Percentiles rank a stretch among this genome's conserved stretches.
phyloP scores from a whole-genome alignment of 805 yeast genomes.

The Wickerhamiella lipophila region DNA sequence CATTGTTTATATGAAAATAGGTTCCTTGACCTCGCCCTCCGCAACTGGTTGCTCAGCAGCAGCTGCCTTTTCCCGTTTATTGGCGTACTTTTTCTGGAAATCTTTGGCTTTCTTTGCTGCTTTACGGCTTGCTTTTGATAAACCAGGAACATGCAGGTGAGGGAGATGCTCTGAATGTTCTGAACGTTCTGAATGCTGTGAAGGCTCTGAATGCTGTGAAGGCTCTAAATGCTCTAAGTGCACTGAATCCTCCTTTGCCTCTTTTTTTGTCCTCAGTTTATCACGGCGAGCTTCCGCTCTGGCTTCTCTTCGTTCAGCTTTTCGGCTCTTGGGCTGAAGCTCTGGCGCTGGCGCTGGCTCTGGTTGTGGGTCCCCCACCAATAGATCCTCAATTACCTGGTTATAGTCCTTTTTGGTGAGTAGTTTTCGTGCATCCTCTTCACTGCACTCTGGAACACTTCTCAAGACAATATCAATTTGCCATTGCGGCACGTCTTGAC shows the following conservation, averaged over 20 bases:
- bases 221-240: no score
- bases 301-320: slow-evolving; percentile 2
- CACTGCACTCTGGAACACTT: slow-evolving; percentile 21
- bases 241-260: neutral
- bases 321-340: neutral
- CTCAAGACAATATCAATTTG: slow-evolving; percentile 24
- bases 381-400: slow-evolving; percentile 25
- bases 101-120: neutral
- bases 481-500: slow-evolving; percentile 22
- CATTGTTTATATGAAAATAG: neutral
- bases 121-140: neutral
- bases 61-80: neutral
- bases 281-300: neutral
- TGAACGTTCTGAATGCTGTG: no score
- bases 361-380: slow-evolving; percentile 14
- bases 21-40: neutral
- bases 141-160: neutral
- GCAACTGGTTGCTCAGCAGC: neutral
- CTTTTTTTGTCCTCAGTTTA: neutral
- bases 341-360: neutral
- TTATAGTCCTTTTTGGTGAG: slow-evolving; percentile 19
- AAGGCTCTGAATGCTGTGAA: no score
- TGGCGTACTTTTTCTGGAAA: slow-evolving; percentile 7
- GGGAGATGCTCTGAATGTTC: neutral
- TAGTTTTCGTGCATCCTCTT: slow-evolving; percentile 12